phyloP scores from a whole-genome alignment of 148 eudicot species.

The Cornus florida region DNA sequence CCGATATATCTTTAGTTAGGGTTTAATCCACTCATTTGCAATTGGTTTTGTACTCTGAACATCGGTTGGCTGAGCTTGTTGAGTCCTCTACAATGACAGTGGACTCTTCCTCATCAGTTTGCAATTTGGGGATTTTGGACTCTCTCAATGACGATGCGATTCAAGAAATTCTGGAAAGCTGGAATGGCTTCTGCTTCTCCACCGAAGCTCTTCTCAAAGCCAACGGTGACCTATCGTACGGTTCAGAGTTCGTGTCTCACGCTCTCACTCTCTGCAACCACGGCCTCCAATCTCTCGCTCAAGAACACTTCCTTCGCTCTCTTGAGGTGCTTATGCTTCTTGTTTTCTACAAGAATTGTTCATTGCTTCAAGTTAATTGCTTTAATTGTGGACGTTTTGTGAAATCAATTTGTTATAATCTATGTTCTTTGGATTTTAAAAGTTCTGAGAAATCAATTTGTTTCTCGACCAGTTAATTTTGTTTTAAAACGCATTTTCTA shows the following conservation, averaged over 20 bases:
- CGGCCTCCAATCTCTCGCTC: constrained; percentile 51
- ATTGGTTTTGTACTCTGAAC: background rate
- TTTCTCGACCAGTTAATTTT: background rate
- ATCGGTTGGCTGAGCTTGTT: background rate
- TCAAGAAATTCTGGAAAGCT: constrained; percentile 51
- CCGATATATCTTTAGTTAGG: background rate
- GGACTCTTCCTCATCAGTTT: constrained; percentile 30
- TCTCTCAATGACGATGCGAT: constrained; percentile 40
- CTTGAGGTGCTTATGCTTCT: constrained; percentile 47
- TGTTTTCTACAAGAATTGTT: background rate
- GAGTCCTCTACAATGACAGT: constrained; percentile 2
- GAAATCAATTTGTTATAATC: background rate
- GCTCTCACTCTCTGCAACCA: constrained; percentile 52
- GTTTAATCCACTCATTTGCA: background rate
- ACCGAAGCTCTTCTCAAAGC: constrained; percentile 52
- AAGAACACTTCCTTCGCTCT: constrained; percentile 64
- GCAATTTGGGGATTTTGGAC: constrained; percentile 53
- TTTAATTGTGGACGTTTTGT: background rate
- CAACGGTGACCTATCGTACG: constrained; percentile 36
- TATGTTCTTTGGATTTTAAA: background rate
- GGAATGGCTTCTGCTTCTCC: constrained; percentile 61
- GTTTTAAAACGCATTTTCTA: background rate
- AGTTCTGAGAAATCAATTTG: background rate
- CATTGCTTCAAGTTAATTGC: background rate
- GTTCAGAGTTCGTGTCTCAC: constrained; percentile 33